Percentiles rank a stretch among this genome's conserved stretches.
Conservation (phyloP, 148 eudicot genomes). For the Polygonum aviculare region DNA sequence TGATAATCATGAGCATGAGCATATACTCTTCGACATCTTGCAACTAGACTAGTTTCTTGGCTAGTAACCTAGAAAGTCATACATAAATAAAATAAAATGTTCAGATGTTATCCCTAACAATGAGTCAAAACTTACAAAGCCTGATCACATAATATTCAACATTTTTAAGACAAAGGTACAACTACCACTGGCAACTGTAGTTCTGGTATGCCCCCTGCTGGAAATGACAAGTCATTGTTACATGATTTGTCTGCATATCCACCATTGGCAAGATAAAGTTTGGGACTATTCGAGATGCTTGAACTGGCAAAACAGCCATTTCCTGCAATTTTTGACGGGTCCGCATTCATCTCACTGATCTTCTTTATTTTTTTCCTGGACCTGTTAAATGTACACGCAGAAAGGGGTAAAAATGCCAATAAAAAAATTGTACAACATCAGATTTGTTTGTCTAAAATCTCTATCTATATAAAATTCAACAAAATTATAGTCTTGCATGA, state of each 20-base stretch:
- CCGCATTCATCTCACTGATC: too few relatives aligned
- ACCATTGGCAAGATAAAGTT: slow-evolving; percentile 39
- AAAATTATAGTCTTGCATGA: too few relatives aligned
- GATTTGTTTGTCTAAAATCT: too few relatives aligned
- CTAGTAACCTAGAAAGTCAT: slow-evolving; percentile 46
- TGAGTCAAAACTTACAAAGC: not conserved
- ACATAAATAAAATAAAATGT: not conserved
- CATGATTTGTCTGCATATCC: slow-evolving; percentile 32
- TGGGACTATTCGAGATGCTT: slow-evolving; percentile 28
- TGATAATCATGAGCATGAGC: slow-evolving; percentile 91
- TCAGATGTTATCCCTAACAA: too few relatives aligned
- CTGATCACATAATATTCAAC: not conserved
- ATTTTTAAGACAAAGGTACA: slow-evolving; percentile 24
- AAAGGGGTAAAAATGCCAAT: too few relatives aligned
- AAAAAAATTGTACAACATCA: too few relatives aligned
- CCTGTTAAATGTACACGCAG: too few relatives aligned
- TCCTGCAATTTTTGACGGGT: too few relatives aligned
- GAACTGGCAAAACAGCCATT: slow-evolving; percentile 43
- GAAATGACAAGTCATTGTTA: slow-evolving; percentile 29
- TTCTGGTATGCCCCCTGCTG: slow-evolving; percentile 40
- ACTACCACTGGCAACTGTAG: slow-evolving; percentile 71
- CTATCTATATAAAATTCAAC: too few relatives aligned
- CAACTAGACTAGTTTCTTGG: slow-evolving; percentile 66
- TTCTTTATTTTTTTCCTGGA: too few relatives aligned
- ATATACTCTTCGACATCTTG: slow-evolving; percentile 72